Conservation (phyloP, 371 early-diverging fungal genomes). For the Mucor saturninus region DNA sequence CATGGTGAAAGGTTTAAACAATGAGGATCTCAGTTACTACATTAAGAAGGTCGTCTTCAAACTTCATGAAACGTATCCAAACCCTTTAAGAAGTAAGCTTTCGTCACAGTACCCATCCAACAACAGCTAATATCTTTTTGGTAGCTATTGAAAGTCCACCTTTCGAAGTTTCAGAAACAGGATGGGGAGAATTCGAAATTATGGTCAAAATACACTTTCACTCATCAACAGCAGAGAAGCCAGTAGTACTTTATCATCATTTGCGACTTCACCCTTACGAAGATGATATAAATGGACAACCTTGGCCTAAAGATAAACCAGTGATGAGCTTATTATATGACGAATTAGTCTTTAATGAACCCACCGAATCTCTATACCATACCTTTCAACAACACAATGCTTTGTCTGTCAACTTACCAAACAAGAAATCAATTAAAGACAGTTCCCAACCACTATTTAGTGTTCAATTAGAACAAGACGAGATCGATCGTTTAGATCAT, state of each 20-base stretch:
- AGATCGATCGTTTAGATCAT: constrained; percentile 61
- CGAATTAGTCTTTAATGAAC: constrained; percentile 89
- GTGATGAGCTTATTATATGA: constrained; percentile 81
- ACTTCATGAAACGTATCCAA: constrained; percentile 95
- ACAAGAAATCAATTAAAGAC: constrained; percentile 40
- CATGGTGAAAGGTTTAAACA: constrained; percentile 85
- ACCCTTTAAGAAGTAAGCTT: constrained; percentile 76
- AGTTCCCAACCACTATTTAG: constrained; percentile 52
- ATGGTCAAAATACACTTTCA: constrained; percentile 89
- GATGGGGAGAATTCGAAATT: constrained; percentile 99
- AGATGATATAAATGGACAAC: constrained; percentile 64
- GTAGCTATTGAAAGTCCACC: constrained; percentile 82
- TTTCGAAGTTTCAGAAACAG: constrained; percentile 93
- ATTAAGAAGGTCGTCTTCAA: constrained; percentile 93
- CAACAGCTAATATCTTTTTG: constrained; percentile 1
- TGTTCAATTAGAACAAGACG: constrained; percentile 69
- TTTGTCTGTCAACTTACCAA: constrained; percentile 42
- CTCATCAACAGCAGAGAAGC: constrained; percentile 78
- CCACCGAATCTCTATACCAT: constrained; percentile 82
- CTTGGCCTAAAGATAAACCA: constrained; percentile 78
- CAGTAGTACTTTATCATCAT: constrained; percentile 83
- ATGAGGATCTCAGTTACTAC: constrained; percentile 83
- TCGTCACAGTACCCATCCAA: neutral
- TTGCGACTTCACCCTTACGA: constrained; percentile 82
- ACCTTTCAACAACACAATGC: constrained; percentile 62